Base-by-base conservation (phyloP, 192 early-diverging fungal species). In the Phycomyces nitens region DNA sequence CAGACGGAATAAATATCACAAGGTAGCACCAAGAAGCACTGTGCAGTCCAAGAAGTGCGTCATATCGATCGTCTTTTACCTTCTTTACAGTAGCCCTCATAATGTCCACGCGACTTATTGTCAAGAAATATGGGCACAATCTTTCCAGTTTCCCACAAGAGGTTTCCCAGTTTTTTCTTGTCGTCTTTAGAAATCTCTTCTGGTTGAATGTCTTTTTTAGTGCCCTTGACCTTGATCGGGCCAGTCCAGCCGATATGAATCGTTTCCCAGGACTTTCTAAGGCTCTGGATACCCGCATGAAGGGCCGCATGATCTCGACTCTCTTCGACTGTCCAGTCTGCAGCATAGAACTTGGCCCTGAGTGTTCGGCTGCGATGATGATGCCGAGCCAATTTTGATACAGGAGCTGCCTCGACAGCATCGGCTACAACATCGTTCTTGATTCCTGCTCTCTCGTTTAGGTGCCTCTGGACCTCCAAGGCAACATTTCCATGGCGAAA, bases 71-170 rank as follows among this genome's bases (percentile, higher is more conserved):
- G 9, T 23, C 56, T 16, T 38, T 62, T 77, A 92, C 91, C 87
- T 56, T 82, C 80, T 80, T 99, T 99, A 80, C 95, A 99, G 76
- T 95, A 99, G 0, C 97, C 97, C 54, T 97, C 97, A 67, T 99
- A 99, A 69, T 98, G 95, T 24, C 85, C 89, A 51, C 81, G 73
- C 23, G 93, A 91, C 43, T 81, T 73, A n/a, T 88, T 83, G 62
- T 89, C 89, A 54, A 98, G 65, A 65, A 93, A 87, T 29, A 98
- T 91, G 6, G 95, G 92, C 10, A 92, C 80, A 49, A 86, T 82
- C 22, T 82, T 79, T 18, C 84, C 78, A 47, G 77, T 74, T 50
- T 80, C 59, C 77, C 80, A 82, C 23, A 93, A 72, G 49, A 80
- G 71, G 47, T 81, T 73, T 61, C 76, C 66, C 39, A 97, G 74